Evolutionary conservation across 2,329 filamentous ascomycete species (phyloP), one percentile per base, ranked within the genome.

Genomic region (Fusarium abutilonis): DNA sequence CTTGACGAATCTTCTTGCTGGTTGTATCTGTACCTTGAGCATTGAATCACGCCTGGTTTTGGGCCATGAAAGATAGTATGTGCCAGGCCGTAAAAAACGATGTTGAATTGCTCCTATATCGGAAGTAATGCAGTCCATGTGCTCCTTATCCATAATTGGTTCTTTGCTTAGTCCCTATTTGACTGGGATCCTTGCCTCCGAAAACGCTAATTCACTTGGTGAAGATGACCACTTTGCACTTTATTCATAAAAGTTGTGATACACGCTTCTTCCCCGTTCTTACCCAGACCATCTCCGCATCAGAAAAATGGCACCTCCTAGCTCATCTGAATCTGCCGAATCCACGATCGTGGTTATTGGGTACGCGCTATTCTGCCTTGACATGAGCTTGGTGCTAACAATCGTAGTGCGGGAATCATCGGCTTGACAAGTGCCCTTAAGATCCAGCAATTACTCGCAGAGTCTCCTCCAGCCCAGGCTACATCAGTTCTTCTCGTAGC

Each of bases 351-450:
- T 73, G 17, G 68, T 74, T 1, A 54, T 74, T 1, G 72, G 72
- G 72, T 73, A 69, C 49, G 60, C 26, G 3, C 5, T 11, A 14
- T 9, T 2, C 6, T 6, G 1, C 8, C 1, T 3, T 1, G 2
- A 15, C 3, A 13, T 10, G 9, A 17, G 10, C 23, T 15, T 38
- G 9, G n/a, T 10, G 3, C n/a, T n/a, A 50, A 47, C 39, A 4
- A 13, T 5, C 9, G 0, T 39, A 85, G 83, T 44, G 83, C 82
- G 63, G 83, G 83, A 17, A 78, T 86, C 32, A 81, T 80, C 38
- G 83, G 83, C 51, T 75, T 86, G 15, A 80, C 79, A 57, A 74
- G 75, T 38, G 83, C 82, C 41, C 67, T 84, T 15, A 76, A 76
- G 28, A 74, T 83, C 42, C 81, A 82, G 39, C 43, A 66, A 11